These are phyloP conservation scores for Trichoderma sp. DNA, from an alignment of 2,329 filamentous ascomycete species.

Conservation along the genomic window DNA sequence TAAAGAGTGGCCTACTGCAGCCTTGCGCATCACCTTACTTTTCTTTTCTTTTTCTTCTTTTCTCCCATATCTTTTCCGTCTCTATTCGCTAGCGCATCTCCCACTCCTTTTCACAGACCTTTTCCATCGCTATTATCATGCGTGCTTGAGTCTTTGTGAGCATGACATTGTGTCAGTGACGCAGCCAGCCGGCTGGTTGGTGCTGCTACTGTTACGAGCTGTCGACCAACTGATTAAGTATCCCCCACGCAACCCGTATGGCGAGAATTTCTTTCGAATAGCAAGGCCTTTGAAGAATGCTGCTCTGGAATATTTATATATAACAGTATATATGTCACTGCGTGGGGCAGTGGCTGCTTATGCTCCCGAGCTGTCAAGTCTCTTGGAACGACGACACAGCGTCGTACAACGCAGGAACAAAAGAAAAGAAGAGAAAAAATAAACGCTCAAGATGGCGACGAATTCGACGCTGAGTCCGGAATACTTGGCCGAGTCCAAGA, in stretches of 20 bases:
- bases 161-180: constrained; percentile 4
- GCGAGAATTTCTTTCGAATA: not conserved
- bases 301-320: not conserved
- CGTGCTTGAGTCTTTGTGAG: not conserved
- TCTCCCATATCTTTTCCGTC: not conserved
- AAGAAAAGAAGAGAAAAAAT: not conserved
- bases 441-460: not conserved
- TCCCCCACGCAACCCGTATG: not conserved
- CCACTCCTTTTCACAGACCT: too few species aligned
- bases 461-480: constrained; percentile 16
- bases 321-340: not conserved
- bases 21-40: not conserved
- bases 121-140: not conserved
- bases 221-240: not conserved
- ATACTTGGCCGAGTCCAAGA: constrained; percentile 22
- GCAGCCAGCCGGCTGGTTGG: not conserved
- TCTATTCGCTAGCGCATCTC: not conserved
- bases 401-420: not conserved
- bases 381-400: not conserved
- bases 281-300: not conserved
- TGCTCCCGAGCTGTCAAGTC: not conserved
- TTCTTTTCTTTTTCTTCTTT: not conserved
- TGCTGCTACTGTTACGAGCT: not conserved
- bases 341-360: not conserved
- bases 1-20: not conserved